Base-by-base conservation (phyloP, 208 protist genomes). In the Lotmaria passim region DNA sequence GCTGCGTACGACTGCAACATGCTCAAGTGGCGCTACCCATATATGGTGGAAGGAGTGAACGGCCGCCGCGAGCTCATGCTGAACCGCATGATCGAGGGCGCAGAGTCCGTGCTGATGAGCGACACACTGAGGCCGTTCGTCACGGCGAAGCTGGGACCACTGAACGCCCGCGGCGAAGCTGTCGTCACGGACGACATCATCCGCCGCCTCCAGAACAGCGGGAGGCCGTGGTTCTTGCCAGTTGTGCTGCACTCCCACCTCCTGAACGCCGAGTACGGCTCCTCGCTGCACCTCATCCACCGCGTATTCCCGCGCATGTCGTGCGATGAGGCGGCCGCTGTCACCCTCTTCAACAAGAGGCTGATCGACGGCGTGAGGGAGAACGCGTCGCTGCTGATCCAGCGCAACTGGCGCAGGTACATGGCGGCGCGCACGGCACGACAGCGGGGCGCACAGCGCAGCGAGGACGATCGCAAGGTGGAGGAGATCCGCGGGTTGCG, bases 11-110 rank as follows among this genome's bases (percentile, higher is more conserved):
- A 93, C 78, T 78, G 59, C 53, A 85, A 89, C 62, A 94, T 94
- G 85, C 86, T 93, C 48, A 92, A 89, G 63, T 96, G 91, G 91
- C 85, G 88, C 43, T 96, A 94, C 70, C 82, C 87, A 7, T 94
- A 87, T 68, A 80, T 84, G 43, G 64, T 94, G 23, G 82, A 87
- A 19, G 91, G 91, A 31, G 83, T 58, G 8, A 73, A 79, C 24
- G 91, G 89, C 2, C 63, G 85, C 33, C 78, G 86, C 17, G 87
- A 93, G 73, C 62, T 93, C 6, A 78, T 93, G 71, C 77, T 94
- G 17, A 89, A 94, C 63, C 82, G 85, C 48, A 93, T 94, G 89
- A 69, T 94, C 41, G 83, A 91, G 24, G 81, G 80, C n/a, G 69
- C 91, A 46, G 89, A 96, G 64, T 74, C 69, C 8, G 79, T 96